A percentile compares a stretch with the other conserved stretches of the same genome.
Conservation (phyloP, 306 rosid species). For the Gillenia trifoliata region DNA sequence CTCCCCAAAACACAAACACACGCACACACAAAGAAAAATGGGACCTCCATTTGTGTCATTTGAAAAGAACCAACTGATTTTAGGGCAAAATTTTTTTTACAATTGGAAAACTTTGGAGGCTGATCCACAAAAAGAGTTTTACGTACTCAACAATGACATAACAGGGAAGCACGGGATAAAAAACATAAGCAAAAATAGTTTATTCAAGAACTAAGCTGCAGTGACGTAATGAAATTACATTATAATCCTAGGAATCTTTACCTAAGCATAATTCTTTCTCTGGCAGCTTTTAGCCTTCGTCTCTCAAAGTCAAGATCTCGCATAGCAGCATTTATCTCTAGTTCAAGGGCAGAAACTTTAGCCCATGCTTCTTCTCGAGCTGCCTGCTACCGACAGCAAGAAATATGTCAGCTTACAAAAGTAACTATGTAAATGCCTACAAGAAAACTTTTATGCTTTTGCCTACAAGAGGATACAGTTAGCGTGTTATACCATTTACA, state of each 20-base stretch:
- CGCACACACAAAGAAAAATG: neutral
- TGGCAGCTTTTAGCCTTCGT: constrained; percentile 79
- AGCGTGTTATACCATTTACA: neutral
- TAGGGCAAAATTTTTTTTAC: neutral
- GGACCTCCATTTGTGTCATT: neutral
- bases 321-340: constrained; percentile 82
- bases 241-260: constrained; percentile 26
- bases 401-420: constrained; percentile 42
- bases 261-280: constrained; percentile 95
- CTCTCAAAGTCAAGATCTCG: constrained; percentile 89
- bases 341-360: constrained; percentile 86
- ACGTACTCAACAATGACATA: neutral
- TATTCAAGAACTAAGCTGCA: neutral
- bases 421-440: neutral
- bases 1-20: neutral
- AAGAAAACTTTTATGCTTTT: neutral
- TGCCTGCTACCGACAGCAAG: constrained; percentile 83
- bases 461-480: neutral
- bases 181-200: neutral
- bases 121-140: neutral
- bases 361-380: constrained; percentile 99
- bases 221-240: neutral
- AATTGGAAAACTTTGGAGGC: neutral
- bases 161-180: neutral
- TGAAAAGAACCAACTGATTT: neutral